Conservation (phyloP, 768 basidiomycete genomes). For the Amanita phalloides region DNA sequence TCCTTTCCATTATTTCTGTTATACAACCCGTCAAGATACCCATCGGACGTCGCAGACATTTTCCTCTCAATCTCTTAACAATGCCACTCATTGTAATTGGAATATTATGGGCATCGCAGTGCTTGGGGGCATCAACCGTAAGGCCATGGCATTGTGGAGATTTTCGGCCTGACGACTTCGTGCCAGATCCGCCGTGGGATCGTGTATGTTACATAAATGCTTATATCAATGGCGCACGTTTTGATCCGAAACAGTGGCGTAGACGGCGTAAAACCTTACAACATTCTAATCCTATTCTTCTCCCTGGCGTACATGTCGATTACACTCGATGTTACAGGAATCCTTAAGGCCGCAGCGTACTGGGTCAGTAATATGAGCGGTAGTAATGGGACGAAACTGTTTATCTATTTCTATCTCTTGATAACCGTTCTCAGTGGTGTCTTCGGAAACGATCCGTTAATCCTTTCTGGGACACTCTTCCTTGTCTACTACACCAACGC, state of each 20-base stretch:
- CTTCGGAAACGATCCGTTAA: conserved; percentile 92
- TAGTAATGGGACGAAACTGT: conserved; percentile 58
- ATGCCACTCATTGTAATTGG: conserved; percentile 43
- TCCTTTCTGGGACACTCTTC: conserved; percentile 86
- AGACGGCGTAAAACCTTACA: conserved; percentile 78
- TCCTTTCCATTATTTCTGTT: conserved; percentile 41
- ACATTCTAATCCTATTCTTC: conserved; percentile 89
- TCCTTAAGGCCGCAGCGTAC: conserved; percentile 80
- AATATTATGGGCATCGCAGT: conserved; percentile 45
- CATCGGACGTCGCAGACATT: conserved; percentile 17
- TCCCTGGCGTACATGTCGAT: conserved; percentile 90
- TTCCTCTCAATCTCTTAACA: conserved; percentile 39
- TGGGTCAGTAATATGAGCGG: conserved; percentile 81
- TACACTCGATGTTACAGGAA: conserved; percentile 81
- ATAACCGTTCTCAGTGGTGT: conserved; percentile 67
- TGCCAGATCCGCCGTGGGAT: conserved; percentile 62
- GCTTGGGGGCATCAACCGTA: conserved; percentile 28
- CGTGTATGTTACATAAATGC: conserved; percentile 28
- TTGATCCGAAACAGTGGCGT: conserved; percentile 9
- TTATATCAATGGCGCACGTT: not conserved
- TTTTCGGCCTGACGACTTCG: not conserved
- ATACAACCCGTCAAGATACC: conserved; percentile 35
- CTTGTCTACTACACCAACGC: conserved; percentile 79
- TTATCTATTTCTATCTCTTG: conserved; percentile 75
- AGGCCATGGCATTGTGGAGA: not conserved